A percentile compares a stretch with the other conserved stretches of the same genome.
phyloP scores from a whole-genome alignment of 805 yeast species.

The Metschnikowia dekortorum region DNA sequence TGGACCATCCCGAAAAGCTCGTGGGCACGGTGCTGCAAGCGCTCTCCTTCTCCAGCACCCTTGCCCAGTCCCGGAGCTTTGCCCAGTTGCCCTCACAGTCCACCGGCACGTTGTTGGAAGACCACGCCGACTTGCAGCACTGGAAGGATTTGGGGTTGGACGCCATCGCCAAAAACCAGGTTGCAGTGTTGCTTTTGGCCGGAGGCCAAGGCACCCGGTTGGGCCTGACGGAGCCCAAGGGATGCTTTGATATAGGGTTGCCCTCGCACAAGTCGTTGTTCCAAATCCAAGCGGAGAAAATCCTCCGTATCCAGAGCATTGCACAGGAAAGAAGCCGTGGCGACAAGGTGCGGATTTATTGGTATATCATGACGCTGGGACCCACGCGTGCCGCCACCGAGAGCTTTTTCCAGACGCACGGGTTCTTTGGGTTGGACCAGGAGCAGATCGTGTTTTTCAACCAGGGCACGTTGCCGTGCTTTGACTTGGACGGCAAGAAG shows the following conservation, averaged over 20 bases:
- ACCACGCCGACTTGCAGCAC: conserved; percentile 18
- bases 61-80: conserved; percentile 23
- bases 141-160: conserved; percentile 58
- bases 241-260: conserved; percentile 82
- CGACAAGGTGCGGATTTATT: conserved; percentile 44
- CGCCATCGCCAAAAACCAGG: conserved; percentile 67
- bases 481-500: conserved; percentile 62
- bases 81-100: conserved; percentile 46
- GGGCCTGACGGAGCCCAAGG: conserved; percentile 89
- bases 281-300: conserved; percentile 89
- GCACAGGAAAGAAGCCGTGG: conserved; percentile 25
- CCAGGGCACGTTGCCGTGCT: conserved; percentile 94
- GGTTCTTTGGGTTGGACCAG: conserved; percentile 65
- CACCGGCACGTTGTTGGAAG: conserved; percentile 49
- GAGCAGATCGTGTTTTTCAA: conserved; percentile 74
- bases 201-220: conserved; percentile 98
- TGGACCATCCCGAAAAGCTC: conserved; percentile 40
- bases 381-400: conserved; percentile 81
- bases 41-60: conserved; percentile 31
- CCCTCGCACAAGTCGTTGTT: conserved; percentile 83
- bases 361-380: conserved; percentile 94
- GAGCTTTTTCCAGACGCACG: conserved; percentile 54
- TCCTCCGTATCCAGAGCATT: conserved; percentile 56
- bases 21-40: conserved; percentile 45
- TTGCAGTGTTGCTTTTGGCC: conserved; percentile 89